Percentiles rank a stretch among this genome's conserved stretches.
phyloP scores from a whole-genome alignment of 306 rosid genomes.

The Prunus dulcis region DNA sequence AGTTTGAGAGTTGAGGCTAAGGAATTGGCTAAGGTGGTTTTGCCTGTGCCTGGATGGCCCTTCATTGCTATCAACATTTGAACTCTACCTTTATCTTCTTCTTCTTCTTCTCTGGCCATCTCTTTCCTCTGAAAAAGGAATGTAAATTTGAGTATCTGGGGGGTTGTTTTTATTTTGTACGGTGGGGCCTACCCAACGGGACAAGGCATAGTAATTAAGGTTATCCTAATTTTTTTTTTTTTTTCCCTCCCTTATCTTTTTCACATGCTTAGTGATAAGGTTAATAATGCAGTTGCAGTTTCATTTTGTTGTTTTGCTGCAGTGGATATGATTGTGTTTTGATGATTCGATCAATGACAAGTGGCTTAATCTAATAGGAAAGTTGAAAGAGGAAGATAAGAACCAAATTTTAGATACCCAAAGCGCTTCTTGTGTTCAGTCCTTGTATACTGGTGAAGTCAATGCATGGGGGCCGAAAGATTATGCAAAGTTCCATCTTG shows the following conservation, averaged over 20 bases:
- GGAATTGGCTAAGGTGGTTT: slow-evolving; percentile 47
- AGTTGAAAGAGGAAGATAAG: background rate
- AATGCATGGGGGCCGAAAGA: no score
- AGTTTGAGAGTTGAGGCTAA: slow-evolving; percentile 44
- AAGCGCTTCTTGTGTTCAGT: no score
- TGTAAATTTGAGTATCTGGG: background rate
- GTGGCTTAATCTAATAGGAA: background rate
- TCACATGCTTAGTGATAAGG: background rate
- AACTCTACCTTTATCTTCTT: background rate
- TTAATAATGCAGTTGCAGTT: background rate
- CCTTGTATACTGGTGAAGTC: no score
- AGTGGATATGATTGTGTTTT: background rate
- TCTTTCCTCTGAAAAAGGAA: background rate
- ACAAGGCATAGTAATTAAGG: background rate
- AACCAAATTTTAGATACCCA: background rate
- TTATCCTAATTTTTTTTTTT: background rate
- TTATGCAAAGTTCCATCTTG: no score
- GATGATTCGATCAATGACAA: background rate
- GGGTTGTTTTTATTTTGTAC: background rate
- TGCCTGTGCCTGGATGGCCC: slow-evolving; percentile 67
- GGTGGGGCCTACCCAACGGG: background rate
- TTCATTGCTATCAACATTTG: slow-evolving; percentile 59
- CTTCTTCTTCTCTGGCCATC: background rate
- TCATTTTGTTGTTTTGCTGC: background rate
- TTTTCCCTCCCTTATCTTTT: background rate